Evolutionary conservation across 1,284 basidiomycete genomes (phyloP), one percentile per base, ranked within the genome.

Genomic region (Ustilago loliicola): DNA sequence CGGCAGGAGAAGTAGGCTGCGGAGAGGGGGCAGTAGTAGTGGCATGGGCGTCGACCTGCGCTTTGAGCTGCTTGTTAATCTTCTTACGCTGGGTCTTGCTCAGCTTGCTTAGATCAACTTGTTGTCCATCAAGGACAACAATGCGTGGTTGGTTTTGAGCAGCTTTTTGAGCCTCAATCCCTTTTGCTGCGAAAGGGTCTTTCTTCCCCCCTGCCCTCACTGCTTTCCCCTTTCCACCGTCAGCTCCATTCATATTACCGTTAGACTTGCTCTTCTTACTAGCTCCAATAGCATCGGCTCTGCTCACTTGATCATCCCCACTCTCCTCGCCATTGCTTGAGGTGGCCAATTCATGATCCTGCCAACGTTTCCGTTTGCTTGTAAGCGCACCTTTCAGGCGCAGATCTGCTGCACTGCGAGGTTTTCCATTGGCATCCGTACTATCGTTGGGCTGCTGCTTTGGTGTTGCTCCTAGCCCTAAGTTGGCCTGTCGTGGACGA

Each of bases 81-180:
- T 83, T 83, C 21, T 84, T 84, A 19, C 78, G 65, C 54, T 84
- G 83, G 25, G 80, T 58, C 61, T 84, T 84, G 67, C 66, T 76
- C 29, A 84, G 75, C 27, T 65, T 70, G 15, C 68, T 60, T 4
- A 79, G 52, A 36, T 77, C 74, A 25, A 71, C 36, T 21, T 34
- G 40, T 38, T 76, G 61, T 10, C 69, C 72, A 21, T 69, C 63
- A 1, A 72, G 53, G 2, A 56, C 29, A 15, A 68, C 69, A 36
- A 62, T 77, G 8, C 70, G 50, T 38, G 73, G 52, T 55, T 69
- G 66, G 17, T 70, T 68, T 36, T 74, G 74, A 4, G 61, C 62
- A 25, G 66, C 76, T 42, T 65, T 68, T 19, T 68, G 71, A n/a
- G 57, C 58, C 40, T 73, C 54, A 36, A 68, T 71, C 8, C 66